Evolutionary conservation across 352 stramenopile genomes (phyloP).

Genomic region (Pythium dissimile): DNA sequence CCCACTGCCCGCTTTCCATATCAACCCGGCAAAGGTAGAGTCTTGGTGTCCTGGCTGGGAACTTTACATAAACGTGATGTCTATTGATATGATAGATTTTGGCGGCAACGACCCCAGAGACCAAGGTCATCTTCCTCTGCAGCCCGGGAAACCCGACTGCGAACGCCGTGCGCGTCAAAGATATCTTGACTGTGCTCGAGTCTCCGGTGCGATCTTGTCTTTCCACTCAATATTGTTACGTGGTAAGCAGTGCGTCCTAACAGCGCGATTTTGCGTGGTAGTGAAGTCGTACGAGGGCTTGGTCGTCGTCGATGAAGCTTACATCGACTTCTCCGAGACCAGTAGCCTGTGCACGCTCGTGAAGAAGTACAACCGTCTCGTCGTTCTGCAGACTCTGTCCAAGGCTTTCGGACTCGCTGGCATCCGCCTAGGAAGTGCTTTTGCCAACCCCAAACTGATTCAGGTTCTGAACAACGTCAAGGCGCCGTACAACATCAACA

Average conservation of each 20-base stretch:
- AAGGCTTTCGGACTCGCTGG: conserved; percentile 98
- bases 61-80: not conserved
- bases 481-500: conserved; percentile 99
- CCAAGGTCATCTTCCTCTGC: conserved; percentile 98
- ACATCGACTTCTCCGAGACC: conserved; percentile 94
- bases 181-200: conserved; percentile 89
- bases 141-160: conserved; percentile 97
- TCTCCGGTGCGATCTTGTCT: conserved; percentile 40
- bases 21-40: conserved; percentile 64
- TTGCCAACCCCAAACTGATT: conserved; percentile 91
- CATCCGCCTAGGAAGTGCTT: conserved; percentile 92
- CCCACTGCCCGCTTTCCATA: conserved; percentile 74
- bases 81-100: conserved; percentile 67
- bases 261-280: not conserved
- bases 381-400: conserved; percentile 97
- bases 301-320: conserved; percentile 98
- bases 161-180: conserved; percentile 89
- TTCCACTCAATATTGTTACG: not conserved
- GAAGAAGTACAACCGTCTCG: conserved; percentile 91
- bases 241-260: not conserved
- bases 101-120: conserved; percentile 76
- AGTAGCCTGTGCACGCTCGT: conserved; percentile 86
- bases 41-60: no score
- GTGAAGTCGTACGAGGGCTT: conserved; percentile 85
- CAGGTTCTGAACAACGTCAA: conserved; percentile 99